Base-by-base conservation (phyloP, 768 basidiomycete species). In the Leccinum broughii region DNA sequence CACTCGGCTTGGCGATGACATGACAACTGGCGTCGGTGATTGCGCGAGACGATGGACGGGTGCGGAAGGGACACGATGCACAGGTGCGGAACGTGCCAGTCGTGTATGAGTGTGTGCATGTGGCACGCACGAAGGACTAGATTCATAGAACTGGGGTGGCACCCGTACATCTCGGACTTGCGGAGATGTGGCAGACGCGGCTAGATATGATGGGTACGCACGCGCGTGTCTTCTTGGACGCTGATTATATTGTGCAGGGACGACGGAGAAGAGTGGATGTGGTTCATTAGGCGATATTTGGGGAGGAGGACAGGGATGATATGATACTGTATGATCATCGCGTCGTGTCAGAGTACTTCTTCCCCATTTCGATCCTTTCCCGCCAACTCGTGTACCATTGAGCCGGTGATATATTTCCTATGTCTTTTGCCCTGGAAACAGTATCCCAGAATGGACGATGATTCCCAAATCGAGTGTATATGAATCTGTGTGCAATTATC, bases 191-290 rank as follows among this genome's bases (percentile, higher is more conserved):
- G 48, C 22, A 24, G 20, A 22, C 22, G 13, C 13, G 15, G 49
- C 13, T 51, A 17, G 49, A 51, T 37, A 30, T 15, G 6, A 11
- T 35, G 53, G 39, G 39, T n/a, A 44, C n/a, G n/a, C 41, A 44
- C n/a, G n/a, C n/a, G 4, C 41, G n/a, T 44, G 10, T 44, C 41
- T 44, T 44, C n/a, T 20, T 20, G 41, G 10, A 54, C 1, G 35
- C 14, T 7, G 48, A 53, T 39, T 26, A 6, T 22, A 39, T 51
- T 51, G 24, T 57, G 26, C 56, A 57, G 56, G 56, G 56, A 35
- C 49, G 49, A 53, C 34, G 24, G 56, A 53, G 34, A 13, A 5
- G 7, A 28, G n/a, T 37, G 24, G n/a, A n/a, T 26, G 28, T 17
- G 32, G 17, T 10, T 32, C 24, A n/a, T 14, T 22, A 28, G 51